These are phyloP conservation scores for Aspergillus diversus DNA, from an alignment of 495 filamentous ascomycete species.

Conservation along the genomic window DNA sequence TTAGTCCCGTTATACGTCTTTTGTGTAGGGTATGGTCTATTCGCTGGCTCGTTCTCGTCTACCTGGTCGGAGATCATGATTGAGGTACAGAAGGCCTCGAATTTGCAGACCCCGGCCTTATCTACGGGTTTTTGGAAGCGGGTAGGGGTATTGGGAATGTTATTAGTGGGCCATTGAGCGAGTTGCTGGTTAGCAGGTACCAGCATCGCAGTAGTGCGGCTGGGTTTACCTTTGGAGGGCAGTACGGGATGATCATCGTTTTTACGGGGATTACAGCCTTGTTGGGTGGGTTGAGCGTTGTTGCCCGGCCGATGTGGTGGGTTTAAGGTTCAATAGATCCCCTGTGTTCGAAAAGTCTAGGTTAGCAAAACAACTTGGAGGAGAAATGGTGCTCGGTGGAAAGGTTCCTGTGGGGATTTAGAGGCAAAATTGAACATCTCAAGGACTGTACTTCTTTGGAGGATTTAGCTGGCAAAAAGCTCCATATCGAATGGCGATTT, in stretches of 20 bases:
- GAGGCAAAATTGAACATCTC: too few species aligned
- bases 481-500: too few species aligned
- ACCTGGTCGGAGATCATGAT: constrained; percentile 60
- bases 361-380: too few species aligned
- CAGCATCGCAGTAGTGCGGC: constrained; percentile 16
- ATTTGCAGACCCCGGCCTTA: constrained; percentile 48
- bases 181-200: constrained; percentile 42
- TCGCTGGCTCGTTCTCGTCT: constrained; percentile 56
- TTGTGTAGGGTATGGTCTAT: constrained; percentile 62
- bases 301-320: too few species aligned
- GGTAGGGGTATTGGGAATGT: constrained; percentile 63
- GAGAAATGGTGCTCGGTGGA: too few species aligned
- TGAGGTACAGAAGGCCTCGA: constrained; percentile 39
- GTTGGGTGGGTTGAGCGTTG: constrained; percentile 9
- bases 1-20: constrained; percentile 58
- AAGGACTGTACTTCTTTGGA: too few species aligned
- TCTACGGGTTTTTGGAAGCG: constrained; percentile 56
- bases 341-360: too few species aligned
- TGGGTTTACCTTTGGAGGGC: constrained; percentile 35
- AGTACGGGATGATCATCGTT: constrained; percentile 39
- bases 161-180: constrained; percentile 58
- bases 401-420: too few species aligned
- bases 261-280: constrained; percentile 45
- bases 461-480: too few species aligned
- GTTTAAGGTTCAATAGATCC: too few species aligned